phyloP scores from a whole-genome alignment of 2,329 filamentous ascomycete species.

The Aureobasidium sp. region DNA sequence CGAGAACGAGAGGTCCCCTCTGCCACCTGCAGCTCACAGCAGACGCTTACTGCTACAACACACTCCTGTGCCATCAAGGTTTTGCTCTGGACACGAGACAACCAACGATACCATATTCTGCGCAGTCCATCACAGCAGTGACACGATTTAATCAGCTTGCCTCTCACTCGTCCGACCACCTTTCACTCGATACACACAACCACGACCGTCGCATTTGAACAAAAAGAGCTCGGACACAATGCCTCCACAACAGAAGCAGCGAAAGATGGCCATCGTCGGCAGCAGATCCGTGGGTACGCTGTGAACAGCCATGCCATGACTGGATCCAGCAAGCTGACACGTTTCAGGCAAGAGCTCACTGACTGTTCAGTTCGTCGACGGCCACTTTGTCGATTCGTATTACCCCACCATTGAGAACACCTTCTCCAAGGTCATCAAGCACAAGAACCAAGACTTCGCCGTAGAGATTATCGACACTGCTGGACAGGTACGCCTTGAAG shows the following conservation, averaged over 20 bases:
- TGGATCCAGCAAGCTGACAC: slow-evolving; percentile 4
- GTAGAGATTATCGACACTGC: slow-evolving; percentile 98
- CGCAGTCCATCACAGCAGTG: background rate
- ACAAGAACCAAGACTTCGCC: slow-evolving; percentile 85
- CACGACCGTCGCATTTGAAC: background rate
- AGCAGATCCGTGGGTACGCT: slow-evolving; percentile 80
- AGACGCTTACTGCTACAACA: background rate
- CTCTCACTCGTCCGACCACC: background rate
- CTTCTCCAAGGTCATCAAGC: slow-evolving; percentile 90
- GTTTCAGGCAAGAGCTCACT: slow-evolving; percentile 86
- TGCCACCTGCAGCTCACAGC: background rate
- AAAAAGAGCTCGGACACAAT: slow-evolving; percentile 27
- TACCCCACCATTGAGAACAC: slow-evolving; percentile 99
- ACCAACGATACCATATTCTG: background rate
- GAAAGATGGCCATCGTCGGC: slow-evolving; percentile 93
- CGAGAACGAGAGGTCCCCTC: background rate
- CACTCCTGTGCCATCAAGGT: background rate
- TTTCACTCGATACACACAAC: background rate
- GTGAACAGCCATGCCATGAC: background rate
- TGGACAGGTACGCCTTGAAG: slow-evolving; percentile 61
- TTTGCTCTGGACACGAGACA: background rate
- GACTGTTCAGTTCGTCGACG: slow-evolving; percentile 93
- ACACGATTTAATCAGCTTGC: background rate
- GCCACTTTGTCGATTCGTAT: slow-evolving; percentile 97
- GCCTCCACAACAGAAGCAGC: slow-evolving; percentile 71